phyloP scores from a whole-genome alignment of 2,329 filamentous ascomycete species.

The Aspergillus calidoustus region DNA sequence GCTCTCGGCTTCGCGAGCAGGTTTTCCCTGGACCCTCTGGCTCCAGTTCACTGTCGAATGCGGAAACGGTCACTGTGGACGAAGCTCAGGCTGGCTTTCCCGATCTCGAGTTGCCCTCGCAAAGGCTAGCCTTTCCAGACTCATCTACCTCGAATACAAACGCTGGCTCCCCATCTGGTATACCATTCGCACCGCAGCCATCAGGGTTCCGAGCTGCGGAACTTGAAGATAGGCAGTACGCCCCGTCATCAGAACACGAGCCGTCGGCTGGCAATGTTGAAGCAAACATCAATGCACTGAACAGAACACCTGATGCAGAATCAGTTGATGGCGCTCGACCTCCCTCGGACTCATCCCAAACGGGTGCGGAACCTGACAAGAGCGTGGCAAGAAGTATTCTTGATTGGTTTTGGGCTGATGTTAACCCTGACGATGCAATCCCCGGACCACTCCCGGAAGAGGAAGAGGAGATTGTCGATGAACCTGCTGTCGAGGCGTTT shows the following conservation, averaged over 20 bases:
- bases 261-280: not conserved
- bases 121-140: not conserved
- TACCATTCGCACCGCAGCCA: not conserved
- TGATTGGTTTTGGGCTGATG: conserved; percentile 53
- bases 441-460: conserved; percentile 53
- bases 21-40: conserved; percentile 10
- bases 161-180: not conserved
- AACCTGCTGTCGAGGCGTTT: conserved; percentile 64
- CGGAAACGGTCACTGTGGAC: not conserved
- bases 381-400: conserved; percentile 34
- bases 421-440: conserved; percentile 31
- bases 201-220: not conserved
- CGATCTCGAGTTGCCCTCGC: not conserved
- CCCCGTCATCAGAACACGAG: not conserved
- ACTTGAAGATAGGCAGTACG: not conserved
- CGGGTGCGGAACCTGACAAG: conserved; percentile 23
- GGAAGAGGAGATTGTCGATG: conserved; percentile 64
- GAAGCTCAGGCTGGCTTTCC: not conserved
- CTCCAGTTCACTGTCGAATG: not conserved
- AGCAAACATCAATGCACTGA: not conserved
- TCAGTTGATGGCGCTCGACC: conserved; percentile 8
- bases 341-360: conserved; percentile 15
- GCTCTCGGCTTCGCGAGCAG: conserved; percentile 9
- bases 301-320: not conserved
- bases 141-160: not conserved